Conservation (phyloP, 768 basidiomycete species). For the Rhodosporidiobolus sp. region DNA sequence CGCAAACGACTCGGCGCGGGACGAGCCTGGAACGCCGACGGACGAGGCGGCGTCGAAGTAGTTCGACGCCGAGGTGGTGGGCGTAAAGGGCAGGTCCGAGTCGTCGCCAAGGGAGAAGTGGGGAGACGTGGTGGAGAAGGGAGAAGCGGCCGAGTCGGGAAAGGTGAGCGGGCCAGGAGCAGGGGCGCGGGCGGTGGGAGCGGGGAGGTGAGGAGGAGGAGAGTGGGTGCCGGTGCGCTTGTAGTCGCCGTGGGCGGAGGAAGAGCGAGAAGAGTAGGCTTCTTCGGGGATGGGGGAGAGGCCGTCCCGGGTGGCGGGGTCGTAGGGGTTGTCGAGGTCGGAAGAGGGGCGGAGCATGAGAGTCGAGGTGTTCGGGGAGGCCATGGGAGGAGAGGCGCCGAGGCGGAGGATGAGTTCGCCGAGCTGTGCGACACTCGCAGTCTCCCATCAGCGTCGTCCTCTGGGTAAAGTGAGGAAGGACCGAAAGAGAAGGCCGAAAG, state of each 20-base stretch:
- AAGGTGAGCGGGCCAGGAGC: background rate
- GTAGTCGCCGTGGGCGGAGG: background rate
- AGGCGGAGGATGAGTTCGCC: conserved; percentile 75
- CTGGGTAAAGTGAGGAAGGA: background rate
- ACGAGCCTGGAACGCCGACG: background rate
- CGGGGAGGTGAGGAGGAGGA: background rate
- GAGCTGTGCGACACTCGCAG: conserved; percentile 57
- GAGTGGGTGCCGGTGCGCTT: background rate
- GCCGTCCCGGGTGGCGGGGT: background rate
- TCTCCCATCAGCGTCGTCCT: background rate
- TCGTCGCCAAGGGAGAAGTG: background rate
- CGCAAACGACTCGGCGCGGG: conserved; percentile 5
- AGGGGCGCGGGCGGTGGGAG: background rate
- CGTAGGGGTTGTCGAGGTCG: background rate
- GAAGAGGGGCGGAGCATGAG: conserved; percentile 11
- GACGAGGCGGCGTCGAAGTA: conserved; percentile 19
- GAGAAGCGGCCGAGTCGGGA: background rate
- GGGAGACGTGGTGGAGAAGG: background rate
- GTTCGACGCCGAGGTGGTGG: background rate
- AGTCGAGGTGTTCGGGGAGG: background rate
- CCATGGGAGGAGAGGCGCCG: conserved; percentile 27
- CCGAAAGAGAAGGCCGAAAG: background rate
- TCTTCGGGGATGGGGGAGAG: conserved; percentile 9
- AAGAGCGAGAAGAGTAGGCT: background rate
- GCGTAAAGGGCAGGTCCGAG: background rate